Percentiles rank a stretch among this genome's conserved stretches.
Evolutionary conservation across 768 basidiomycete species (phyloP).

Genomic region (Tulasnella sp.): DNA sequence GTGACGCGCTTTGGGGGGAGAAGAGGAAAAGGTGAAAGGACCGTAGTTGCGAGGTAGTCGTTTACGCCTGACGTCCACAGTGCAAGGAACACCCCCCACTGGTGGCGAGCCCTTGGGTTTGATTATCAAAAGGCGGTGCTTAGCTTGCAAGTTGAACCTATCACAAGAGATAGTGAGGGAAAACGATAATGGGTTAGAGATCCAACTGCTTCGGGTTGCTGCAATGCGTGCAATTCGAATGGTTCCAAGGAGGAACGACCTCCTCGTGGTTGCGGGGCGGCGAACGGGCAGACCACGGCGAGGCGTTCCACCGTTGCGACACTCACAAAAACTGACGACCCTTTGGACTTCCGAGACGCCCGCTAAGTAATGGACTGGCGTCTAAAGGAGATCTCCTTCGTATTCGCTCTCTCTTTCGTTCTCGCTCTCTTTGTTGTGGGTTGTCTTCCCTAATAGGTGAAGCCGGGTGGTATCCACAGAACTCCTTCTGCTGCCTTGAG

Average conservation of each 20-base stretch:
- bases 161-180: conserved; percentile 3
- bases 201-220: neutral
- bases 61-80: neutral
- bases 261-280: conserved; percentile 8
- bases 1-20: neutral
- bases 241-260: neutral
- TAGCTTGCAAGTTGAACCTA: neutral
- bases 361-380: neutral
- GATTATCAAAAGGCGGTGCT: neutral
- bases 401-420: neutral
- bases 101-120: neutral
- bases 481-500: neutral
- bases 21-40: too few relatives aligned
- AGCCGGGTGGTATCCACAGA: neutral
- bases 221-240: neutral
- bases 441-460: neutral
- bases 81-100: neutral
- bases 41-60: neutral
- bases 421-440: conserved; percentile 6
- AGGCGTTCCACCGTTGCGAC: neutral
- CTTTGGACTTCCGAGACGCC: neutral
- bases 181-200: neutral
- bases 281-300: conserved; percentile 6
- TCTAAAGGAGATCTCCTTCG: neutral
- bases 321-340: conserved; percentile 3